Percentiles rank a stretch among this genome's conserved stretches.
These are phyloP conservation scores for Cardamine occulta DNA, from an alignment of 345 rosid species.

Conservation along the genomic window DNA sequence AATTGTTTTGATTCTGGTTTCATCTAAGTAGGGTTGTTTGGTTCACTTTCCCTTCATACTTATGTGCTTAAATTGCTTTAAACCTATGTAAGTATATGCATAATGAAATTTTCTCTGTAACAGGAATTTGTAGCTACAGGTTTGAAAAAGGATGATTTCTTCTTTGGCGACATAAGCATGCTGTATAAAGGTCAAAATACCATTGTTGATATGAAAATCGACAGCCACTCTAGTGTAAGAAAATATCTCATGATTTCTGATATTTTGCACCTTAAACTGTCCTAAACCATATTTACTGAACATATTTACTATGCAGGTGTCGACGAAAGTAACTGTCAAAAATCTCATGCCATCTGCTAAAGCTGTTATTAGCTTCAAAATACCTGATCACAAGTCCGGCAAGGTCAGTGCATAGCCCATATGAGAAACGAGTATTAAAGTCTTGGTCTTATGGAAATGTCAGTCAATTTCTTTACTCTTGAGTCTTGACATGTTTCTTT, in stretches of 20 bases:
- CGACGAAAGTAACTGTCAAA: constrained; percentile 67
- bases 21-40: neutral
- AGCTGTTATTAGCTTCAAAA: constrained; percentile 64
- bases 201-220: constrained; percentile 75
- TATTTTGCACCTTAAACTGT: neutral
- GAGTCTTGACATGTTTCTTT: constrained; percentile 5
- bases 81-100: constrained; percentile 9
- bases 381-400: constrained; percentile 94
- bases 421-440: neutral
- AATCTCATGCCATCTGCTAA: constrained; percentile 64
- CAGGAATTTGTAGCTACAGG: constrained; percentile 83
- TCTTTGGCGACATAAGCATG: constrained; percentile 73
- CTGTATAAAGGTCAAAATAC: constrained; percentile 64
- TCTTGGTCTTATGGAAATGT: constrained; percentile 4
- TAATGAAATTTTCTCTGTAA: constrained; percentile 21
- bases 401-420: constrained; percentile 63
- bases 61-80: neutral
- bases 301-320: constrained; percentile 51
- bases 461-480: neutral
- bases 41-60: neutral
- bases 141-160: constrained; percentile 61
- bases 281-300: constrained; percentile 1
- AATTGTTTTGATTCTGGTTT: neutral
- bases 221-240: constrained; percentile 71
- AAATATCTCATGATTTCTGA: constrained; percentile 7